Percentiles rank a stretch among this genome's conserved stretches.
Evolutionary conservation across 108 stramenopile genomes (phyloP).

Genomic region (Parietichytrium sp.): DNA sequence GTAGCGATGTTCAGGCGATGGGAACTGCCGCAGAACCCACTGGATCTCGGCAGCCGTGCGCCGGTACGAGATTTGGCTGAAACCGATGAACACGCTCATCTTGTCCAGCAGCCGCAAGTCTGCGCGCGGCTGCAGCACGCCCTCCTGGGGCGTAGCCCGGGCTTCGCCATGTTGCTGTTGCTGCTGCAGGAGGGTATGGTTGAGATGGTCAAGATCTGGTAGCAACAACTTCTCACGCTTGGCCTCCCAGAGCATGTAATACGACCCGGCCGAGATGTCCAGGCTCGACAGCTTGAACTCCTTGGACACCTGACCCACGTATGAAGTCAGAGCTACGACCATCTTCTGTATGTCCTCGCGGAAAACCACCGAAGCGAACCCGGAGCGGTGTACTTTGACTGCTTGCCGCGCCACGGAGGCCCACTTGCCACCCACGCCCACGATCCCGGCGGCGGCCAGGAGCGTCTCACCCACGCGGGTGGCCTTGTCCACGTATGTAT

Average conservation of each 20-base stretch:
- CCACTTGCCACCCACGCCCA: slow-evolving; percentile 1
- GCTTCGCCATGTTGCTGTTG: too few relatives aligned
- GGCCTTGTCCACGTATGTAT: slow-evolving; percentile 8
- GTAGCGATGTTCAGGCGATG: not conserved
- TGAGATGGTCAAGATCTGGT: not conserved
- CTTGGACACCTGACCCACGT: slow-evolving; percentile 18
- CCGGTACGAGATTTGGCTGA: slow-evolving; percentile 33
- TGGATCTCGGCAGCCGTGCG: not conserved
- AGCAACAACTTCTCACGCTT: not conserved
- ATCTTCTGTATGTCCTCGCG: slow-evolving; percentile 36
- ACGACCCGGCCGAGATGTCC: not conserved
- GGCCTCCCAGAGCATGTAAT: slow-evolving; percentile 33
- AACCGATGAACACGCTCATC: not conserved
- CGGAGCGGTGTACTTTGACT: not conserved
- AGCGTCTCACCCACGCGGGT: slow-evolving; percentile 1
- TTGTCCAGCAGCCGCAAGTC: not conserved
- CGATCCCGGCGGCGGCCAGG: not conserved
- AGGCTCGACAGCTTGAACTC: not conserved
- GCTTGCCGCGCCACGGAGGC: not conserved
- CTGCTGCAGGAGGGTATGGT: not conserved
- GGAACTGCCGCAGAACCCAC: slow-evolving; percentile 21
- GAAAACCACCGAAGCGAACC: not conserved
- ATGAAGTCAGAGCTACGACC: not conserved
- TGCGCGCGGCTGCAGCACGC: not conserved
- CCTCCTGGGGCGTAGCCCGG: too few relatives aligned